These are phyloP conservation scores for Kuraishia floccosa DNA, from an alignment of 805 yeast genomes.

Conservation along the genomic window DNA sequence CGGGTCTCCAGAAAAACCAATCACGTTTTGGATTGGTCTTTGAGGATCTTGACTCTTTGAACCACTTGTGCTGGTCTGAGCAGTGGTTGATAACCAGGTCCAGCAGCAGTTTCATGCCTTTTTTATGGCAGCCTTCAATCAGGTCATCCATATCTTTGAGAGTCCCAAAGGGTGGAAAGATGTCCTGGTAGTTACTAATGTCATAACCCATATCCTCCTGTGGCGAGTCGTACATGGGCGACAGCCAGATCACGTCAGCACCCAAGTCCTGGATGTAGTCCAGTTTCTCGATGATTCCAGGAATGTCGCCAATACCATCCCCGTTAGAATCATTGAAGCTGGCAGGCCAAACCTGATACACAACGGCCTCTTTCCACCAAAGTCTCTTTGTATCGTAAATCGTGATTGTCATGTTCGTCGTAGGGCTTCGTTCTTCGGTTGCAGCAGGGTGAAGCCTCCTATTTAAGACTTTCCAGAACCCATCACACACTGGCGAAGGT, in stretches of 20 bases:
- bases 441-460: too few species aligned
- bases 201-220: conserved; percentile 58
- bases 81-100: conserved; percentile 53
- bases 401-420: too few species aligned
- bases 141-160: conserved; percentile 38
- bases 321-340: conserved; percentile 47
- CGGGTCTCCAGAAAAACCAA: conserved; percentile 50
- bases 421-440: too few species aligned
- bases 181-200: conserved; percentile 39
- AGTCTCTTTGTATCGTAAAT: too few species aligned
- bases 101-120: conserved; percentile 39
- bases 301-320: conserved; percentile 49
- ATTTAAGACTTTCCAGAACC: too few species aligned
- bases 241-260: conserved; percentile 41
- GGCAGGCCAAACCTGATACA: conserved; percentile 54
- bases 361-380: conserved; percentile 51
- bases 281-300: conserved; percentile 38
- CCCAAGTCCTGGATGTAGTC: conserved; percentile 41
- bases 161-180: conserved; percentile 42
- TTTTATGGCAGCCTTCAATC: conserved; percentile 31
- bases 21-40: conserved; percentile 44
- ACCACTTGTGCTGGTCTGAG: conserved; percentile 45
- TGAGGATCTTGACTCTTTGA: conserved; percentile 40
- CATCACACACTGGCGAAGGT: too few species aligned
- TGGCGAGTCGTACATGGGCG: conserved; percentile 49